These are phyloP conservation scores for Citrus reticulata DNA, from an alignment of 345 rosid genomes.

Conservation along the genomic window DNA sequence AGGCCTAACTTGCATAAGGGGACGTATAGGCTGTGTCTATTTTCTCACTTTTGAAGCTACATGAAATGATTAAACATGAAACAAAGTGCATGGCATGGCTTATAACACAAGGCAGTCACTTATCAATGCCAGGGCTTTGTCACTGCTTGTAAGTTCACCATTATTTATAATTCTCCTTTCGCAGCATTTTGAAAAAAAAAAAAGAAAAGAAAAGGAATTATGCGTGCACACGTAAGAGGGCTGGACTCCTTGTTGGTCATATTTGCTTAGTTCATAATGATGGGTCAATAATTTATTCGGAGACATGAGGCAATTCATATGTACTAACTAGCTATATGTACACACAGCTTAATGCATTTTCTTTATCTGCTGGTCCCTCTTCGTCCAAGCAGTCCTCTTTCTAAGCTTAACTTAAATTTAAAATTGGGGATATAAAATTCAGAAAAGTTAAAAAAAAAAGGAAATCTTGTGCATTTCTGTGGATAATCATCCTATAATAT, in stretches of 20 bases:
- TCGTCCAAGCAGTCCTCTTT: background rate
- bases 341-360: background rate
- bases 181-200: background rate
- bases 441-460: background rate
- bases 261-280: background rate
- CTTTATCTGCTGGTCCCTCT: background rate
- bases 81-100: slow-evolving; percentile 17
- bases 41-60: slow-evolving; percentile 16
- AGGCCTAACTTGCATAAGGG: background rate
- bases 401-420: no score
- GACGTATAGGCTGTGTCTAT: background rate
- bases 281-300: background rate
- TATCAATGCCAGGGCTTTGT: background rate
- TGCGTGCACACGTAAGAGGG: no score
- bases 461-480: no score
- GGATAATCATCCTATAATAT: background rate
- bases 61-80: slow-evolving; percentile 15
- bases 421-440: background rate
- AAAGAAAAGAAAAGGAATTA: no score
- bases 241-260: background rate
- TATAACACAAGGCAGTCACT: background rate
- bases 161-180: background rate
- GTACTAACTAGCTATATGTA: background rate
- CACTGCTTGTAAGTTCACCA: no score
- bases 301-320: background rate